Evolutionary conservation across 352 stramenopile species (phyloP).

Genomic region (Stephanocyclus meneghinianus): DNA sequence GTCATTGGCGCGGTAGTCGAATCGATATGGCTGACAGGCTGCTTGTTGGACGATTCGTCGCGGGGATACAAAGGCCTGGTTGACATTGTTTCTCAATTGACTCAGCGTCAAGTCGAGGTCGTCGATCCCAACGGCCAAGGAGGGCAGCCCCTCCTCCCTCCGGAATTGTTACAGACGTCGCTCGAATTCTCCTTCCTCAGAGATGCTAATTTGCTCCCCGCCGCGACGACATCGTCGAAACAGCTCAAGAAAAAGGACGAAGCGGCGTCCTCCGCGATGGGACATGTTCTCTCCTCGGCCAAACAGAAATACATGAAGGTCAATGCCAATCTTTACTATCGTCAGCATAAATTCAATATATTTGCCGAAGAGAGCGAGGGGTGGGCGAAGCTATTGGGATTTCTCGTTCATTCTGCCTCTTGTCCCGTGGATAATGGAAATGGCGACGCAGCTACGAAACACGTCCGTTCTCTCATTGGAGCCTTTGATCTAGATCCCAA

Average conservation of each 20-base stretch:
- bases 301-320: slow-evolving; percentile 71
- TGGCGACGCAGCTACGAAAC: slow-evolving; percentile 5
- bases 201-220: slow-evolving; percentile 26
- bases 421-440: background rate
- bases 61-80: background rate
- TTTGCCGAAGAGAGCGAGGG: slow-evolving; percentile 94
- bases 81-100: slow-evolving; percentile 15
- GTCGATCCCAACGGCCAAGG: background rate
- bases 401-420: slow-evolving; percentile 30
- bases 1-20: slow-evolving; percentile 33
- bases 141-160: slow-evolving; percentile 24
- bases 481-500: slow-evolving; percentile 96
- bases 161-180: slow-evolving; percentile 28
- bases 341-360: slow-evolving; percentile 96
- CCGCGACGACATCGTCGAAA: background rate
- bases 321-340: slow-evolving; percentile 87
- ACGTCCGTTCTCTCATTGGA: slow-evolving; percentile 63
- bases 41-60: slow-evolving; percentile 20
- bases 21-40: slow-evolving; percentile 34
- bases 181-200: slow-evolving; percentile 41
- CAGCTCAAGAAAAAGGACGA: background rate
- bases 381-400: slow-evolving; percentile 89
- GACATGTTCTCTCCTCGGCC: background rate
- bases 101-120: slow-evolving; percentile 6
- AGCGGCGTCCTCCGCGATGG: background rate